Evolutionary conservation across 306 rosid genomes (phyloP), one percentile per base, ranked within the genome.

Genomic region (Benincasa hispida): DNA sequence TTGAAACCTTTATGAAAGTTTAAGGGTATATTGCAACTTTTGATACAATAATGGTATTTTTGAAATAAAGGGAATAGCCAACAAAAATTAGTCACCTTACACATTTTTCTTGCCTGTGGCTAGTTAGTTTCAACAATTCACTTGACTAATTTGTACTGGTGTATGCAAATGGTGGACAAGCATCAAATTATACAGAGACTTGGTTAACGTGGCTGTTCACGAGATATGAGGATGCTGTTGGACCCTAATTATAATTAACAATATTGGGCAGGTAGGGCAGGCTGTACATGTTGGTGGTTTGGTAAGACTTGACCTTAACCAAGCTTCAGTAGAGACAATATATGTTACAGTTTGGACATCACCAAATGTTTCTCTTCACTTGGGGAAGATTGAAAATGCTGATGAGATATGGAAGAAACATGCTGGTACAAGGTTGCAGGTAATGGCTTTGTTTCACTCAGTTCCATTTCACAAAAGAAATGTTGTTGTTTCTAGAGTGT

Each of bases 311-410:
- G 97, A 90, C 73, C 96, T 93, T 55, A 67, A 66, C 83, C 82
- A 85, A 84, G 89, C 96, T 77, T 90, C 91, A 42, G 94, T 91
- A 18, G 83, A 87, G 75, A 91, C 98, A 80, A 88, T 91, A 56
- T 93, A 93, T 80, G 87, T 88, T 73, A 86, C 98, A 10, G 75
- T 91, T 83, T 93, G 97, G 98, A 92, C 91, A 68, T 91, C 98
- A 14, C 84, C 93, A 65, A 90, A 87, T 84, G 79, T 90, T 80
- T 93, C 98, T 79, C 79, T 93, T 48, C 98, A 91, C 87, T 79
- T 91, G 88, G 97, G 97, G 35, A 93, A 91, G 89, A 82, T 79
- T 25, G 97, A 93, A 90, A 93, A 91, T 78, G 96, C 98, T 27
- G 91, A 91, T 25, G 97, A 93, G 80, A 87, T 93, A 77, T 89